Base-by-base conservation (phyloP, 2,329 filamentous ascomycete genomes). In the Cordyceps fumosorosea region DNA sequence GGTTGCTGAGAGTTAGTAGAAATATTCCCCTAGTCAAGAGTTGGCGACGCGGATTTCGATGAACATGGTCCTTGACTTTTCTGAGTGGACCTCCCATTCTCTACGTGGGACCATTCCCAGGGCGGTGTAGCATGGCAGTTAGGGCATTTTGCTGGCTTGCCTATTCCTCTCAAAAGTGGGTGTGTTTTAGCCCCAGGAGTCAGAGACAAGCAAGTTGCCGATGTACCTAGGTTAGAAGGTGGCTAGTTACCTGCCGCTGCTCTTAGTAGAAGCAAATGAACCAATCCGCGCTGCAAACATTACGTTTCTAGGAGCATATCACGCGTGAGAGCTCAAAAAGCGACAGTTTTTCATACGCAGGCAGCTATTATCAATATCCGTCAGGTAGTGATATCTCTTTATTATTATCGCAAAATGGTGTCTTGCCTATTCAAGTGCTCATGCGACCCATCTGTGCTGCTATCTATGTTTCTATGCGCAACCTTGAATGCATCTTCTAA, bases 71-170 rank as follows among this genome's bases (percentile, higher is more conserved):
- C 65, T 66, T 64, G 54, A 66, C 66, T 63, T 65, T 69, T 67
- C 64, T 63, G 61, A 62, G 64, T 53, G 56, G 55, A 29, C 50
- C 57, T 63, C 51, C 60, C 63, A 66, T 67, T 65, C 61, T 64
- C 53, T 47, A 44, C 6, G 50, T 8, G 50, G 10, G 20, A 20
- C 5, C 47, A 40, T 47, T 54, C 8, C 14, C 62, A 37, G 68
- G 72, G 78, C 78, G 78, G 78, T 81, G 69, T 72, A 42, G 5
- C 7, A 5, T 26, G 78, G 78, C 78, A 81, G 73, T 78, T 81
- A 78, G 77, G 78, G 77, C 67, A 68, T 45, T 34, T 47, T 60
- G 37, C 18, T 5, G 6, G 29, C n/a, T 20, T 44, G 42, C 42
- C 16, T 42, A 11, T 4, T 14, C 37, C 10, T n/a, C n/a, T n/a